Conservation (phyloP, 148 eudicot species). For the Silene uniflora region DNA sequence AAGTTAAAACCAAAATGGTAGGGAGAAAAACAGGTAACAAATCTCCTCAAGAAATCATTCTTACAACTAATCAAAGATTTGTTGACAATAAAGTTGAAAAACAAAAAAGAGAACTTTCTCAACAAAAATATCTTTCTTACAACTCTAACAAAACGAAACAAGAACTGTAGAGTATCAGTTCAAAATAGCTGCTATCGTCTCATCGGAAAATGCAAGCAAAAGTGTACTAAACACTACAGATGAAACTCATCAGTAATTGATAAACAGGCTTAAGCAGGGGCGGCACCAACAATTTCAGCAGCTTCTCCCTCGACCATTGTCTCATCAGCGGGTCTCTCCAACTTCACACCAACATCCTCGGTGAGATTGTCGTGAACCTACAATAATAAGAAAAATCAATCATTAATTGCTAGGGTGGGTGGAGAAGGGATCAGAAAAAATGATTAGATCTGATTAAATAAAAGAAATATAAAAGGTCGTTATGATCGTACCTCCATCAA, state of each 20-base stretch:
- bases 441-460: too few species aligned
- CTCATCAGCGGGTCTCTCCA: slow-evolving; percentile 75
- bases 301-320: slow-evolving; percentile 37
- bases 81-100: not conserved
- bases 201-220: not conserved
- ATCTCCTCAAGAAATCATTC: not conserved
- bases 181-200: not conserved
- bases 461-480: too few species aligned
- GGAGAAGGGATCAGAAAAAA: not conserved
- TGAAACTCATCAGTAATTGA: not conserved
- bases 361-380: slow-evolving; percentile 74
- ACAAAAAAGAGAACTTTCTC: not conserved
- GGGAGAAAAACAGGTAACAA: too few species aligned
- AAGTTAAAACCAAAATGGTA: too few species aligned
- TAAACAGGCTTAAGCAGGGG: not conserved
- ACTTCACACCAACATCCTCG: slow-evolving; percentile 65
- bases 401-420: not conserved
- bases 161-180: not conserved
- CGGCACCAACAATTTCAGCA: slow-evolving; percentile 55
- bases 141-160: not conserved
- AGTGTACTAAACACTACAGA: not conserved
- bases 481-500: slow-evolving; percentile 58
- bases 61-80: not conserved
- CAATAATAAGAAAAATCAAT: not conserved
- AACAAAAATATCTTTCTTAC: not conserved